These are phyloP conservation scores for Barnettozyma wickerhamii DNA, from an alignment of 805 yeast genomes.

Conservation along the genomic window DNA sequence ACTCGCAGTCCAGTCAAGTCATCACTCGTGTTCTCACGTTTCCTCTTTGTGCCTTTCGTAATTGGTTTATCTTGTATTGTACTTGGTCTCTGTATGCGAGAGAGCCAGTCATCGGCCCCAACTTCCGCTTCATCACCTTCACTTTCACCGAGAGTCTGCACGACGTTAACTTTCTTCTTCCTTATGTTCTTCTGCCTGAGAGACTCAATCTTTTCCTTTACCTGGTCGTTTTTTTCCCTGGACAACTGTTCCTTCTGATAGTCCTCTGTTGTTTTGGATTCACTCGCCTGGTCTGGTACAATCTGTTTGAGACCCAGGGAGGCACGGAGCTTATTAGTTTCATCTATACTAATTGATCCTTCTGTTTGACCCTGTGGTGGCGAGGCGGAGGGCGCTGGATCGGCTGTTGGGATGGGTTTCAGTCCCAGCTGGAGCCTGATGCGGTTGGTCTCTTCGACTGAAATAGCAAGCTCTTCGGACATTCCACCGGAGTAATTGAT, in stretches of 20 bases:
- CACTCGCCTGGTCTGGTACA: neutral
- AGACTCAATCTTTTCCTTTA: slow-evolving; percentile 14
- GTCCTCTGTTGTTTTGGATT: slow-evolving; percentile 13
- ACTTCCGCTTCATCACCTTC: slow-evolving; percentile 9
- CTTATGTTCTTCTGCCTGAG: slow-evolving; percentile 13
- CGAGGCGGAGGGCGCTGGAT: neutral
- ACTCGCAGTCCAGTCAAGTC: slow-evolving; percentile 15
- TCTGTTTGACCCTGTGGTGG: neutral
- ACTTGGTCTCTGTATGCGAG: slow-evolving; percentile 10
- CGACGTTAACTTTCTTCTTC: slow-evolving; percentile 11
- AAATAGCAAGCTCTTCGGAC: slow-evolving; percentile 18
- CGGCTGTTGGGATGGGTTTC: slow-evolving; percentile 39
- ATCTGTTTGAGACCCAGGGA: slow-evolving; percentile 25
- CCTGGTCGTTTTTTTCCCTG: slow-evolving; percentile 8
- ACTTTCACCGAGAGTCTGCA: slow-evolving; percentile 15
- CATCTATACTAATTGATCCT: slow-evolving; percentile 11
- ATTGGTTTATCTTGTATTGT: neutral
- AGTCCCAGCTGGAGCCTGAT: slow-evolving; percentile 49
- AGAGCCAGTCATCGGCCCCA: slow-evolving; percentile 20
- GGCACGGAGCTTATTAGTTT: slow-evolving; percentile 20
- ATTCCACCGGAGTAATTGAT: too few species aligned
- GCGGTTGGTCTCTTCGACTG: slow-evolving; percentile 54
- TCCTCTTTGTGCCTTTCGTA: neutral
- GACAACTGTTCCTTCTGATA: slow-evolving; percentile 6
- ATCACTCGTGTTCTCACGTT: neutral